phyloP scores from a whole-genome alignment of 169 alveolate species.

The Plasmodium fragile region DNA sequence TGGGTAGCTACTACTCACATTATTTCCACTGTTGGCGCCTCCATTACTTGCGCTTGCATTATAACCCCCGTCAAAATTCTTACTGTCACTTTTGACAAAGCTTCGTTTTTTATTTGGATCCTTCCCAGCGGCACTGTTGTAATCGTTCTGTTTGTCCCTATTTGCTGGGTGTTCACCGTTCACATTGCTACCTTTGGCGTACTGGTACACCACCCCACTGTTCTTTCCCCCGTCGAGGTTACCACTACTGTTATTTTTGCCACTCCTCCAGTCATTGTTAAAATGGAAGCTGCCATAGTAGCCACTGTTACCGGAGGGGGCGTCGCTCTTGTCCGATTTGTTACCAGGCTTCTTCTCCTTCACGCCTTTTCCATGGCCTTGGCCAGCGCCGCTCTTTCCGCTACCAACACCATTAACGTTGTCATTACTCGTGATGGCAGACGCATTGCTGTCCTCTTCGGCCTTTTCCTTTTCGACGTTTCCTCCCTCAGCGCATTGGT shows the following conservation, averaged over 20 bases:
- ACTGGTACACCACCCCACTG: background rate
- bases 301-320: background rate
- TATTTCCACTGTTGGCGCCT: background rate
- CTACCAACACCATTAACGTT: background rate
- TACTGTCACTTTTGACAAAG: conserved; percentile 34
- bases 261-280: conserved; percentile 49
- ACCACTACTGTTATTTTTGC: conserved; percentile 13
- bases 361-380: conserved; percentile 6
- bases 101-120: conserved; percentile 37
- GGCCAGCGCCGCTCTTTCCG: background rate
- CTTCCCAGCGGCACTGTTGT: conserved; percentile 8
- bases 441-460: background rate
- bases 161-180: background rate
- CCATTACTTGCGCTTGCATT: background rate
- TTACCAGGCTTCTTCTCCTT: conserved; percentile 14
- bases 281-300: background rate
- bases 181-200: background rate
- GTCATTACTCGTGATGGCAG: background rate
- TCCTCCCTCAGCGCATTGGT: background rate
- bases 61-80: background rate
- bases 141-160: background rate
- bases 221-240: background rate
- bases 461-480: conserved; percentile 5
- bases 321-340: conserved; percentile 17
- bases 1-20: background rate